Conservation (phyloP, 306 rosid genomes). For the Astragalus glycyphyllos region DNA sequence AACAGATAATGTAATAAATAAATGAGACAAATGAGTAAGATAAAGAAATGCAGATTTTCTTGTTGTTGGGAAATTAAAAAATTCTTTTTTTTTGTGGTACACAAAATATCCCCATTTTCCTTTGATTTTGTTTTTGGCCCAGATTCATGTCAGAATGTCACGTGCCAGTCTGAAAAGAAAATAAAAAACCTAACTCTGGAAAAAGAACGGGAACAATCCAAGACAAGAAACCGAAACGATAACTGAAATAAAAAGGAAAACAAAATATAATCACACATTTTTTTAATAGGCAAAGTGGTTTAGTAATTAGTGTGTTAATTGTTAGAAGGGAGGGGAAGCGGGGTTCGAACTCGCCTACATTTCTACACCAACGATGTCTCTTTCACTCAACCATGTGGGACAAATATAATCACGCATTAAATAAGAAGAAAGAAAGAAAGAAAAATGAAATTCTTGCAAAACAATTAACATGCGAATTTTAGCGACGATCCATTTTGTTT, state of each 20-base stretch:
- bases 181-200: conserved; percentile 1
- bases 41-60: neutral
- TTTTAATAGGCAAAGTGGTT: too few species aligned
- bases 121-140: neutral
- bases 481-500: neutral
- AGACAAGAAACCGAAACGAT: conserved; percentile 13
- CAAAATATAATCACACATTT: neutral
- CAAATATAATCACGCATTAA: neutral
- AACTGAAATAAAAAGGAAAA: neutral
- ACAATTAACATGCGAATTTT: neutral
- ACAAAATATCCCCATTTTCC: conserved; percentile 1
- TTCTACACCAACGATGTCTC: too few species aligned
- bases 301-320: too few species aligned
- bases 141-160: conserved; percentile 30
- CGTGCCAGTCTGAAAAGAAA: conserved; percentile 15
- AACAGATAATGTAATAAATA: neutral
- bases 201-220: neutral
- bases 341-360: too few species aligned
- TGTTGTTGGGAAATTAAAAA: neutral
- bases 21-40: neutral
- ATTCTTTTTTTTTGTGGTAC: neutral
- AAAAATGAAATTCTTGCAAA: neutral
- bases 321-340: too few species aligned
- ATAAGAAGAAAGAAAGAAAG: neutral
- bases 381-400: too few species aligned